Evolutionary conservation across 768 basidiomycete species (phyloP).

Genomic region (Sporobolomyces roseus): DNA sequence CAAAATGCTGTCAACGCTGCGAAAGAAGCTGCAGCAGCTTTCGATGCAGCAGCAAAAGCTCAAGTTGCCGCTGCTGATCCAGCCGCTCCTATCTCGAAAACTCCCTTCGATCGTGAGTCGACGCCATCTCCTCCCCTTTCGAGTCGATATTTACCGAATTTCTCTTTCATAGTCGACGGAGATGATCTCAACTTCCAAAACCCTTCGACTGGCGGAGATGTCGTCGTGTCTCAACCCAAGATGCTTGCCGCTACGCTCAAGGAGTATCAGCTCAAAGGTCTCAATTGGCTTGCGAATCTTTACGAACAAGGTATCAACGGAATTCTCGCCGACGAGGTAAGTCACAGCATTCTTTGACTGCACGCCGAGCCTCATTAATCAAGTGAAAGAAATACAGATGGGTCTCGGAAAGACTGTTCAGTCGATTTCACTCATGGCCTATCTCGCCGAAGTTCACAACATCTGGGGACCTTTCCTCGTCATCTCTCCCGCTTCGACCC

Average conservation of each 20-base stretch:
- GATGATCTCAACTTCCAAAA: conserved; percentile 99
- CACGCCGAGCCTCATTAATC: too few relatives aligned
- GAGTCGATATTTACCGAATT: neutral
- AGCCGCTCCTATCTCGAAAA: conserved; percentile 12
- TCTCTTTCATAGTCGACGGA: conserved; percentile 66
- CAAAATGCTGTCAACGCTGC: conserved; percentile 80
- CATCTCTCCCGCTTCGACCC: conserved; percentile 90
- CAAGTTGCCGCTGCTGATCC: conserved; percentile 78
- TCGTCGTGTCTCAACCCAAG: conserved; percentile 84
- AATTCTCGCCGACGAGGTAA: conserved; percentile 97
- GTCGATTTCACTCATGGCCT: conserved; percentile 91
- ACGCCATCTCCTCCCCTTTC: neutral
- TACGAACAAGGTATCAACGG: conserved; percentile 99
- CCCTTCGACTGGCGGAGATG: conserved; percentile 79
- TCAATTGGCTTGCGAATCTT: conserved; percentile 94
- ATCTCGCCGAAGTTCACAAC: conserved; percentile 92
- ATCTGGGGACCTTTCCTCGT: conserved; percentile 99
- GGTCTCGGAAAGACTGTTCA: conserved; percentile 68
- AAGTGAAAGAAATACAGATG: too few relatives aligned
- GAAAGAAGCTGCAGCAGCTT: conserved; percentile 71
- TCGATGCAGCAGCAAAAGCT: conserved; percentile 75
- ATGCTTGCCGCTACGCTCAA: conserved; percentile 96
- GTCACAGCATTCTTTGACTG: too few relatives aligned
- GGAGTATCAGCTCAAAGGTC: conserved; percentile 95
- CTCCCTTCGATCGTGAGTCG: conserved; percentile 32